Evolutionary conservation across 208 protist species (phyloP).

Genomic region (Acanthamoeba castellanii): DNA sequence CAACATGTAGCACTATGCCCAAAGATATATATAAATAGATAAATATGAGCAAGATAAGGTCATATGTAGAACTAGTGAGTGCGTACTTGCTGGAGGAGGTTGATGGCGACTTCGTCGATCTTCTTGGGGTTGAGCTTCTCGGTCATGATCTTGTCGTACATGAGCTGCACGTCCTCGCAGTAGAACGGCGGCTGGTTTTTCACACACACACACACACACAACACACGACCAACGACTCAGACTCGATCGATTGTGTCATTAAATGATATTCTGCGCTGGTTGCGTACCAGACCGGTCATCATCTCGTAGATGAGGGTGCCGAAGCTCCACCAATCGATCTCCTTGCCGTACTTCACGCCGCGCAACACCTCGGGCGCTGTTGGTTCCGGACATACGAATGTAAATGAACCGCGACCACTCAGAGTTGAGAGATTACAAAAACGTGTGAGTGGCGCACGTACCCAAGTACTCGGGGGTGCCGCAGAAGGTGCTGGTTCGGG

Average conservation of each 20-base stretch:
- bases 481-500: conserved; percentile 88
- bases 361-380: conserved; percentile 88
- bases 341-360: conserved; percentile 85
- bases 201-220: too few species aligned
- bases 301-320: conserved; percentile 92
- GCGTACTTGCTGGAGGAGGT: conserved; percentile 25
- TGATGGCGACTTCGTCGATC: conserved; percentile 77
- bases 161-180: conserved; percentile 83
- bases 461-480: conserved; percentile 90
- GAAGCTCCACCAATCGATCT: conserved; percentile 92
- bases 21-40: too few species aligned
- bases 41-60: too few species aligned
- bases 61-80: too few species aligned
- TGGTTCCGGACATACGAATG: background rate
- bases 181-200: conserved; percentile 85
- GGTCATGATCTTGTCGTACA: conserved; percentile 86
- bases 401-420: background rate
- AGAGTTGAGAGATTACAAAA: too few species aligned
- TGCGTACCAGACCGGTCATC: conserved; percentile 74
- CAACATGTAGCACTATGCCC: too few species aligned
- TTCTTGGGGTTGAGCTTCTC: conserved; percentile 78
- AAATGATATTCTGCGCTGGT: background rate
- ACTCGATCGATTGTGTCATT: background rate
- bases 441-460: too few species aligned
- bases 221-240: background rate